These are phyloP conservation scores for Xanthoconium purpureum DNA, from an alignment of 768 basidiomycete species.

Conservation along the genomic window DNA sequence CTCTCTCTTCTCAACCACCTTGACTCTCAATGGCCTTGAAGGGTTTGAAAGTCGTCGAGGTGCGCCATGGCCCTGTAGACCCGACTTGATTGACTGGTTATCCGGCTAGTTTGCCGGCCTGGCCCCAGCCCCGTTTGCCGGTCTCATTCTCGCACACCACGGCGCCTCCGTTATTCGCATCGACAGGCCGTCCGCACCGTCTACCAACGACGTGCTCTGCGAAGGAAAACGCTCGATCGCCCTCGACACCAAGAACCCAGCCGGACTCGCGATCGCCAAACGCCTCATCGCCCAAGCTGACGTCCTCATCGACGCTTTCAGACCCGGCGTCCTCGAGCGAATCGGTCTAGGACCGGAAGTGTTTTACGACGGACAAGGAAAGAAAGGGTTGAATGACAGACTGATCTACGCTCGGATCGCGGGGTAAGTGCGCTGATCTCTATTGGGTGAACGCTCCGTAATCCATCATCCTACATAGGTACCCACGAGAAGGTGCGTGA, in stretches of 20 bases:
- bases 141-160: conserved; percentile 73
- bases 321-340: conserved; percentile 79
- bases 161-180: conserved; percentile 76
- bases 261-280: conserved; percentile 54
- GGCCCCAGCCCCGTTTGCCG: conserved; percentile 79
- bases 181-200: conserved; percentile 50
- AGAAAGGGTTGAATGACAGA: conserved; percentile 52
- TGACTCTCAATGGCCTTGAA: conserved; percentile 41
- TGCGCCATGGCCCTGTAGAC: not conserved
- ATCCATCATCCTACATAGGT: conserved; percentile 36
- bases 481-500: conserved; percentile 53
- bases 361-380: conserved; percentile 52
- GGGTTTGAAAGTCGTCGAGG: conserved; percentile 53
- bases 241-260: conserved; percentile 60
- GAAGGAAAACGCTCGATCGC: conserved; percentile 76
- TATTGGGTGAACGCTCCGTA: not conserved
- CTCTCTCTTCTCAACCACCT: not conserved
- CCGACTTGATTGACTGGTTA: not conserved
- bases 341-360: conserved; percentile 74
- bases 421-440: conserved; percentile 48
- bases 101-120: conserved; percentile 68
- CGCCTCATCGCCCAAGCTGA: conserved; percentile 66
- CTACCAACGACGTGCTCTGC: conserved; percentile 52
- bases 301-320: conserved; percentile 78
- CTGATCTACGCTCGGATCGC: conserved; percentile 73